Evolutionary conservation across 148 eudicot species (phyloP).

Genomic region (Rhododendron griersonianum): DNA sequence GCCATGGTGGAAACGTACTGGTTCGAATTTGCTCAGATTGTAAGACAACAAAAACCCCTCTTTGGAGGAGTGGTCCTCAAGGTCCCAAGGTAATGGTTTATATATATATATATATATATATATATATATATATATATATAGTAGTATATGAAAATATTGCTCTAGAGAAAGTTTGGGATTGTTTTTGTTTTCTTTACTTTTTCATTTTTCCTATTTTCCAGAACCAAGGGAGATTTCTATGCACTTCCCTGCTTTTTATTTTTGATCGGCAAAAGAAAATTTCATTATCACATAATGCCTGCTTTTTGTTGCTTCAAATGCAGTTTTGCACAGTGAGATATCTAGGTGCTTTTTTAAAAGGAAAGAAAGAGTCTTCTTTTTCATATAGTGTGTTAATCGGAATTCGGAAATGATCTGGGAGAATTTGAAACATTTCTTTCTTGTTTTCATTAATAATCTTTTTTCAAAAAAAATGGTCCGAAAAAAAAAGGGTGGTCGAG

Average conservation of each 20-base stretch:
- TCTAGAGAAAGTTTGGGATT: background rate
- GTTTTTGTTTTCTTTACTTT: background rate
- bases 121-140: background rate
- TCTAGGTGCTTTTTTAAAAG: too few relatives aligned
- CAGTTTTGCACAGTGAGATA: background rate
- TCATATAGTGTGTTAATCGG: background rate
- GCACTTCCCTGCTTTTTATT: background rate
- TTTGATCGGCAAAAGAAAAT: too few relatives aligned
- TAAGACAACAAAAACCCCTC: constrained; percentile 55
- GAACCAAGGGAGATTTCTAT: too few relatives aligned
- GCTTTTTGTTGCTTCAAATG: too few relatives aligned
- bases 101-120: too few relatives aligned
- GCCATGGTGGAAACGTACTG: background rate
- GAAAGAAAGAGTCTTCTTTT: background rate
- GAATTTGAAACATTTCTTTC: background rate
- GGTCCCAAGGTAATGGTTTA: constrained; percentile 47
- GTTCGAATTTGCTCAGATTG: constrained; percentile 47
- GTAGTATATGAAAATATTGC: background rate
- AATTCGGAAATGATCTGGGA: background rate
- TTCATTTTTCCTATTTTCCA: background rate
- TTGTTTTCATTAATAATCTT: background rate
- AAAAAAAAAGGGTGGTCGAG: too few relatives aligned
- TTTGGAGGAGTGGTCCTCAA: constrained; percentile 66
- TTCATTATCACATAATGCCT: too few relatives aligned
- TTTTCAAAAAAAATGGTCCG: background rate